Base-by-base conservation (phyloP, 1,139 yeast species). In the Diutina ranongensis region DNA sequence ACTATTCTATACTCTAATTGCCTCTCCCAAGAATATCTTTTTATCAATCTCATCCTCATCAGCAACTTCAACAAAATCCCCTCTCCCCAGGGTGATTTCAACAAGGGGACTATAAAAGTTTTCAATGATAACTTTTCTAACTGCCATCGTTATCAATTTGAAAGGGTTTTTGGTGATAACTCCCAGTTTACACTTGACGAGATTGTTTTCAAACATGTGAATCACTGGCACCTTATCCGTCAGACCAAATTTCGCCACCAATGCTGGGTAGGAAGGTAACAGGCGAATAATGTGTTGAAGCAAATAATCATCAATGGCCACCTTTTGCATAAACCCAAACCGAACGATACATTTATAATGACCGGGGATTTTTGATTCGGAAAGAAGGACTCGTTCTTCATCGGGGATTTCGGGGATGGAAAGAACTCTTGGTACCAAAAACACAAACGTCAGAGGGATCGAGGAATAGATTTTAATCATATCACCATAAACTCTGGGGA, bases 291-390 rank as follows among this genome's bases (percentile, higher is more conserved):
- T 64, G n/a, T 52, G 54, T 7, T 55, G 50, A 34, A 59, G 51
- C 44, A 68, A 52, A 7, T 49, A 52, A 19, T 56, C 49, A 48
- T 61, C 64, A 35, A 71, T 57, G 38, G 49, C 48, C 10, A 67
- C 58, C 20, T 63, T 63, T 49, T 71, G 74, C 68, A 67, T 69
- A 54, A 71, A 72, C 4, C 78, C 78, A 49, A 63, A 69, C 44
- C 74, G 57, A 10, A 72, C 49, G 18, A 72, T 59, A 51, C 76
- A 72, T 48, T 73, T 60, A 57, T 65, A 71, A 49, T 72, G 71
- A 1, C 74, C 74, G 1, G 67, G 63, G 28, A 70, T 54, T 46
- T 59, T 64, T 52, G 71, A 68, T 32, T 64, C 56, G 2, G 67
- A 70, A 31, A 72, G 50, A 33, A 68, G 53, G 1, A 71, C 57